Conservation (phyloP, 768 basidiomycete genomes). For the Boletus reticulatus region DNA sequence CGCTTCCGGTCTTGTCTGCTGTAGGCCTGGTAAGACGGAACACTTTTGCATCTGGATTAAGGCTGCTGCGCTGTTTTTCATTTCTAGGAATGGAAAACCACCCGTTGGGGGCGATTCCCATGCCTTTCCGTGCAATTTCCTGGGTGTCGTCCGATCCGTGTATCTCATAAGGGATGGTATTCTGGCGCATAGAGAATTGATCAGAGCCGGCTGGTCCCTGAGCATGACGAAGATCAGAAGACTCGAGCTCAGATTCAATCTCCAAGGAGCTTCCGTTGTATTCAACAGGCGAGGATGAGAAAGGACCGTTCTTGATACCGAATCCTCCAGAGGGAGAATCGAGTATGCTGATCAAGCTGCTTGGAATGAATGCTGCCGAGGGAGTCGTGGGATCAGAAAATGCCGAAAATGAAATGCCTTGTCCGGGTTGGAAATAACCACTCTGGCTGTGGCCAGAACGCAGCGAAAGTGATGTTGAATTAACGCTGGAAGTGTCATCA, state of each 20-base stretch:
- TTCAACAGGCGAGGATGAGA: constrained; percentile 44
- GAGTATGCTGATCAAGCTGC: constrained; percentile 45
- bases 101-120: constrained; percentile 38
- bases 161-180: constrained; percentile 37
- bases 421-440: constrained; percentile 16
- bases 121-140: constrained; percentile 6
- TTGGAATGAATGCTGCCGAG: constrained; percentile 55
- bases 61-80: constrained; percentile 57
- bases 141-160: constrained; percentile 15
- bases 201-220: constrained; percentile 15
- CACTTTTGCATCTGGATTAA: constrained; percentile 86
- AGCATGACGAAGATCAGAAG: constrained; percentile 42
- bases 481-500: constrained; percentile 36
- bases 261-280: constrained; percentile 30
- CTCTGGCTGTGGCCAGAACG: constrained; percentile 13
- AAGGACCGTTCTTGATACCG: constrained; percentile 14
- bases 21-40: constrained; percentile 53
- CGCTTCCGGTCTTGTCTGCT: constrained; percentile 9
- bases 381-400: constrained; percentile 43
- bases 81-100: constrained; percentile 47
- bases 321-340: constrained; percentile 45
- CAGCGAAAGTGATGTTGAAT: constrained; percentile 12
- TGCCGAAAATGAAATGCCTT: constrained; percentile 45
- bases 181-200: constrained; percentile 23
- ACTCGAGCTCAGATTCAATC: constrained; percentile 40